Percentiles rank a stretch among this genome's conserved stretches.
Conservation (phyloP, 768 basidiomycete species). For the Chiua virens region DNA sequence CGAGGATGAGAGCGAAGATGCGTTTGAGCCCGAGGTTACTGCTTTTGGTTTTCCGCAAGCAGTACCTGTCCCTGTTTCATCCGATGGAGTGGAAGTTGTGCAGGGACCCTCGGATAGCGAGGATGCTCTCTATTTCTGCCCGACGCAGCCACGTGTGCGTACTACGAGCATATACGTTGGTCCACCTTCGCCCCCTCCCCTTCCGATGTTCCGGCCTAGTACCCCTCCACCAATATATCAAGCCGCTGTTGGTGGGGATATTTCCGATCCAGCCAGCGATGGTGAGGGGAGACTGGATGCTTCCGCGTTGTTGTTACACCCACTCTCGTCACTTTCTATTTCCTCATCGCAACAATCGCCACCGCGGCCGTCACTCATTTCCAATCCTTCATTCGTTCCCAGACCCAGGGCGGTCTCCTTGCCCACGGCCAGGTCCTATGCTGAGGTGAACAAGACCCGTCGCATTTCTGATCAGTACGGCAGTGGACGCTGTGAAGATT, state of each 20-base stretch:
- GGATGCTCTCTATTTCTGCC: conserved; percentile 25
- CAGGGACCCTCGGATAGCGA: conserved; percentile 10
- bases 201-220: conserved; percentile 24
- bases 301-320: conserved; percentile 31
- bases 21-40: conserved; percentile 18
- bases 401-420: conserved; percentile 28
- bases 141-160: conserved; percentile 24
- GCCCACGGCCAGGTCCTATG: conserved; percentile 10
- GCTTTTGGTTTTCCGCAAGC: conserved; percentile 25
- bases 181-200: conserved; percentile 7
- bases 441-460: conserved; percentile 8
- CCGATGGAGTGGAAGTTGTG: neutral
- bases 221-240: conserved; percentile 29
- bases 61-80: neutral
- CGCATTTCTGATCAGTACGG: conserved; percentile 14
- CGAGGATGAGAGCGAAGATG: conserved; percentile 37
- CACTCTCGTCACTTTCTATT: conserved; percentile 18
- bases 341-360: conserved; percentile 9
- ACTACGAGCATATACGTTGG: conserved; percentile 29
- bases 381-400: conserved; percentile 13
- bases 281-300: conserved; percentile 14
- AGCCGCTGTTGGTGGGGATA: conserved; percentile 4
- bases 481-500: conserved; percentile 26
- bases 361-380: conserved; percentile 10
- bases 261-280: neutral